A percentile compares a stretch with the other conserved stretches of the same genome.
phyloP scores from a whole-genome alignment of 805 yeast genomes.

The Starmera pachycereana region DNA sequence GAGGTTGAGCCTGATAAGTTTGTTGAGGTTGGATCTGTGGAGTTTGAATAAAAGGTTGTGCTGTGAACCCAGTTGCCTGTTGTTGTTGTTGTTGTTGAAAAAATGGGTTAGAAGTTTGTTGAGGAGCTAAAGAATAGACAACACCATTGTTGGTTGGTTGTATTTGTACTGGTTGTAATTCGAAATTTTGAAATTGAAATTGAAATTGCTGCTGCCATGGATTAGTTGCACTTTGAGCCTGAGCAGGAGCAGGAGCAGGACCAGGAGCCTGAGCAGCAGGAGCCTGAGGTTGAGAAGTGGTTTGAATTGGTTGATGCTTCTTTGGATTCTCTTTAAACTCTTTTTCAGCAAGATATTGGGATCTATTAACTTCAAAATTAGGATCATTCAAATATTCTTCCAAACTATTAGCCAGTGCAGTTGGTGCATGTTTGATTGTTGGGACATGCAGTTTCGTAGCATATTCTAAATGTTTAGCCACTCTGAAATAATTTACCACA shows the following conservation, averaged over 20 bases:
- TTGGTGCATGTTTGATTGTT: slow-evolving; percentile 94
- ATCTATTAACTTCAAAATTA: slow-evolving; percentile 68
- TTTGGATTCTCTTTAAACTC: slow-evolving; percentile 24
- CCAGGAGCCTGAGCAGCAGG: no score
- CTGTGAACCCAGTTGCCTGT: slow-evolving; percentile 1
- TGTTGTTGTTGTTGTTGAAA: slow-evolving; percentile 4
- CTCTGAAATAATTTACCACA: slow-evolving; percentile 79
- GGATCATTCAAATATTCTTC: slow-evolving; percentile 87
- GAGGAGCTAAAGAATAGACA: slow-evolving; percentile 16
- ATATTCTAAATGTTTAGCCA: slow-evolving; percentile 81
- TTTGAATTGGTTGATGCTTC: slow-evolving; percentile 24
- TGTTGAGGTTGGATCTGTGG: background rate
- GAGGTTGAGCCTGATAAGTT: background rate
- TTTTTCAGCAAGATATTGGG: slow-evolving; percentile 67
- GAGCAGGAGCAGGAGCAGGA: no score
- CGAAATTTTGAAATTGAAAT: slow-evolving; percentile 25
- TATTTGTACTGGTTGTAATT: slow-evolving; percentile 12
- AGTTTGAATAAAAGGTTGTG: no score
- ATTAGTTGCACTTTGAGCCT: slow-evolving; percentile 8
- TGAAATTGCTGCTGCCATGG: slow-evolving; percentile 22
- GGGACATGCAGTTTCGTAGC: slow-evolving; percentile 89
- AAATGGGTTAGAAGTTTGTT: background rate
- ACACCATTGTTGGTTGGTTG: slow-evolving; percentile 9
- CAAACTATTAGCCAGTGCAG: slow-evolving; percentile 76
- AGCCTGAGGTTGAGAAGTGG: slow-evolving; percentile 17